These are phyloP conservation scores for Serpula lacrymans DNA, from an alignment of 768 basidiomycete genomes.

Conservation along the genomic window DNA sequence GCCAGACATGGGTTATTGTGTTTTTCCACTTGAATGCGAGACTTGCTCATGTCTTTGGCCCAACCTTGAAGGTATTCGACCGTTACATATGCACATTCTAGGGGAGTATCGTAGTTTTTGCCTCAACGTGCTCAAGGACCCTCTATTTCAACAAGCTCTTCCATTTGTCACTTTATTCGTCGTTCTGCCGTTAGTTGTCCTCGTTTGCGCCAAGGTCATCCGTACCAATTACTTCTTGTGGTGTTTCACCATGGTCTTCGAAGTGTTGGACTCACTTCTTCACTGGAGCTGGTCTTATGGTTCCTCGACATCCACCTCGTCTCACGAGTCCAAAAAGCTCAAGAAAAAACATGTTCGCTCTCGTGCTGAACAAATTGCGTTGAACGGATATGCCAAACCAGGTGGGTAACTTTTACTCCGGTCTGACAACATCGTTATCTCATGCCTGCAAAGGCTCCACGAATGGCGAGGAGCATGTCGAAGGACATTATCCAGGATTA, in stretches of 20 bases:
- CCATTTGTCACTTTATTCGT: conserved; percentile 57
- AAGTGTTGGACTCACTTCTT: conserved; percentile 48
- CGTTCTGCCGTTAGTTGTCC: conserved; percentile 33
- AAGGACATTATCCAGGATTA: conserved; percentile 79
- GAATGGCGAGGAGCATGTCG: conserved; percentile 11
- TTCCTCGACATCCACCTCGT: conserved; percentile 17
- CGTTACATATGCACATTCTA: conserved; percentile 41
- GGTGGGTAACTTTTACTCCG: conserved; percentile 17
- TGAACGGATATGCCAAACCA: conserved; percentile 31
- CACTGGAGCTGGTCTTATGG: conserved; percentile 62
- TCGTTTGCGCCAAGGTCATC: conserved; percentile 26
- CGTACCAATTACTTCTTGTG: conserved; percentile 26
- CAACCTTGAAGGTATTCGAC: conserved; percentile 18
- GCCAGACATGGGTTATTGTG: too few species aligned
- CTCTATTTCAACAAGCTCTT: conserved; percentile 51
- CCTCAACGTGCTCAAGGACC: conserved; percentile 34
- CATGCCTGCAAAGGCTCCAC: not conserved
- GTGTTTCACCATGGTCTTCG: conserved; percentile 50
- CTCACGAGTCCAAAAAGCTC: conserved; percentile 39
- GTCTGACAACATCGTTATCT: not conserved
- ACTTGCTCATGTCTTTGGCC: conserved; percentile 25
- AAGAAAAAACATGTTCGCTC: conserved; percentile 50
- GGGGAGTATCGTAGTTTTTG: conserved; percentile 39
- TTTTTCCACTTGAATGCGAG: not conserved
- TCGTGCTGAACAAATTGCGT: conserved; percentile 53